A percentile compares a stretch with the other conserved stretches of the same genome.
phyloP scores from a whole-genome alignment of 805 yeast species.

The Debaryomyces tyrocola region DNA sequence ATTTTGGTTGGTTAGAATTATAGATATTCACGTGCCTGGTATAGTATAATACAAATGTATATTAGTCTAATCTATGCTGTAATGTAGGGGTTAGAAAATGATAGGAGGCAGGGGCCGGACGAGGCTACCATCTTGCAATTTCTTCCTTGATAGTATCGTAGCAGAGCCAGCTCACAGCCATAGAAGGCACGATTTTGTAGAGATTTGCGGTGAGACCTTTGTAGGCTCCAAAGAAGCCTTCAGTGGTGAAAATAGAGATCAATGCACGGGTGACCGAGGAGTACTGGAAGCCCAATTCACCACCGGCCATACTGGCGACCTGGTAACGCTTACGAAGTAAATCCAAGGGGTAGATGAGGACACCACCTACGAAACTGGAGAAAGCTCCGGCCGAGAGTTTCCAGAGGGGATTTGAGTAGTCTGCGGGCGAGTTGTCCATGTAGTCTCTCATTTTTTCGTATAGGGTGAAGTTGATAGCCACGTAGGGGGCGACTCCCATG shows the following conservation, averaged over 20 bases:
- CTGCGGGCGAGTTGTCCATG: constrained; percentile 33
- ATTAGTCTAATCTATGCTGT: background rate
- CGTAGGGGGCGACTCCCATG: constrained; percentile 94
- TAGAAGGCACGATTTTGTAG: constrained; percentile 88
- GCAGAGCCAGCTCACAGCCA: constrained; percentile 94
- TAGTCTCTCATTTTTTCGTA: constrained; percentile 78
- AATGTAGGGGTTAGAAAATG: background rate
- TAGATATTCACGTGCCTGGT: background rate
- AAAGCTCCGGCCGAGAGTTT: constrained; percentile 79
- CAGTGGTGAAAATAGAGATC: constrained; percentile 61
- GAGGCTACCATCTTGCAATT: constrained; percentile 28
- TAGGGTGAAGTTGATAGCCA: constrained; percentile 86
- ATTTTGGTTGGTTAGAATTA: constrained; percentile 12
- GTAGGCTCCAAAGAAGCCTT: constrained; percentile 73
- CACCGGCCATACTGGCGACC: constrained; percentile 78
- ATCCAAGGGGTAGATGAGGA: constrained; percentile 89
- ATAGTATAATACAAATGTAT: too few species aligned
- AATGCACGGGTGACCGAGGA: constrained; percentile 76
- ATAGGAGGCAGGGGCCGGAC: background rate
- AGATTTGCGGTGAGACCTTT: constrained; percentile 77
- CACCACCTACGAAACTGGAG: constrained; percentile 88
- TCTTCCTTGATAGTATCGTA: constrained; percentile 66
- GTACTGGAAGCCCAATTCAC: constrained; percentile 80
- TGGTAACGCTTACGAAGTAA: constrained; percentile 86
- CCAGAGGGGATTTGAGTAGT: constrained; percentile 48